Base-by-base conservation (phyloP, 2,329 filamentous ascomycete species). In the Cladophialophora psammophila region DNA sequence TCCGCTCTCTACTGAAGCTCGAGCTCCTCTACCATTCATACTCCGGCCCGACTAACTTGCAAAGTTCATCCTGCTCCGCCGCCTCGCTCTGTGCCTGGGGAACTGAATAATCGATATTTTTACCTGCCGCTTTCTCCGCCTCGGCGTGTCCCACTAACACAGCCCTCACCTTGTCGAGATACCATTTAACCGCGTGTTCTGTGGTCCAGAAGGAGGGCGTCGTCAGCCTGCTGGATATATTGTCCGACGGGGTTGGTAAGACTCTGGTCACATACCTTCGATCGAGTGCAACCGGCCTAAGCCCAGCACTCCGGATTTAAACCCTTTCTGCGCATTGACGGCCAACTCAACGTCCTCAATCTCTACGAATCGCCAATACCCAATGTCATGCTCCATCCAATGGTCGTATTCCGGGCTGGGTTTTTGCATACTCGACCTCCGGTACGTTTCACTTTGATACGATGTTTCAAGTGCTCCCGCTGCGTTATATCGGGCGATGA, bases 311-410 rank as follows among this genome's bases (percentile, higher is more conserved):
- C 69, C 69, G 56, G 62, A 67, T 20, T 67, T 66, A 59, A 71
- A 71, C 55, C 69, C 69, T 56, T 69, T 71, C 48, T 71, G 69
- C 26, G 69, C 69, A 45, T 62, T 69, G 26, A 71, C 55, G 20
- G 69, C 69, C 60, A 71, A 53, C 35, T 71, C 66, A 18, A 71
- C 69, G 34, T 71, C 69, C 50, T 71, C 69, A 34, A 35, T 69
- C 38, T 71, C 69, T 1, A 71, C 69, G 32, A 67, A 64, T 31
- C 67, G 58, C 67, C 67, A 71, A 35, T 71, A 71, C 20, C 67
- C 69, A 40, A 71, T 69, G n/a, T 71, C 69, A 53, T 71, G 60
- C 32, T 66, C 53, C 69, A 71, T 71, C 69, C 69, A 71, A 34
- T 61, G 60, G 45, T 71, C 67, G 35, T 71, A 69, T 13, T 69